phyloP scores from a whole-genome alignment of 192 early-diverging fungal genomes.

The Glomus cerebriforme region DNA sequence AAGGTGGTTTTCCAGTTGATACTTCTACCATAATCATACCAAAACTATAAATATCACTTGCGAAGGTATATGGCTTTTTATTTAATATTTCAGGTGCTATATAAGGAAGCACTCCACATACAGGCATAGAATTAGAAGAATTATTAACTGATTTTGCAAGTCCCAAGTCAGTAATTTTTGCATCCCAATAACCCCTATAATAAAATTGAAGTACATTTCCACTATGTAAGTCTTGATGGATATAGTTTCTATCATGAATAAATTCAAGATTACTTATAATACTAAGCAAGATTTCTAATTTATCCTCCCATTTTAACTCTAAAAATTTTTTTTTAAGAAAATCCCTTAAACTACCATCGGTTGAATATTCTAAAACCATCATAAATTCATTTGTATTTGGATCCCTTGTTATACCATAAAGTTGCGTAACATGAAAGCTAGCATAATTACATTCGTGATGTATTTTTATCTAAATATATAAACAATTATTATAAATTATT shows the following conservation, averaged over 20 bases:
- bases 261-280: not conserved
- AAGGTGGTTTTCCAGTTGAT: slow-evolving; percentile 40
- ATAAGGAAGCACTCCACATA: slow-evolving; percentile 43
- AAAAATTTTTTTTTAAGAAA: not conserved
- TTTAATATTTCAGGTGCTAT: slow-evolving; percentile 42
- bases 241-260: slow-evolving; percentile 39
- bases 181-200: too few species aligned
- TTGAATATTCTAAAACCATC: not conserved
- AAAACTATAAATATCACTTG: slow-evolving; percentile 44
- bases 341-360: not conserved
- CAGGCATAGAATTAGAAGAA: slow-evolving; percentile 2
- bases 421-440: not conserved
- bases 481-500: too few species aligned
- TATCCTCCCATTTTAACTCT: slow-evolving; percentile 7
- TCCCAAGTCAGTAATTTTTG: slow-evolving; percentile 36
- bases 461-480: too few species aligned
- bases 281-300: not conserved
- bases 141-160: not conserved
- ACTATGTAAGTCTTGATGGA: slow-evolving; percentile 36
- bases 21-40: slow-evolving; percentile 47
- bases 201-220: slow-evolving; percentile 3
- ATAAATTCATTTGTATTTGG: slow-evolving; percentile 15
- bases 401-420: too few species aligned
- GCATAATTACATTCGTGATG: not conserved
- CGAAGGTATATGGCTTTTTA: slow-evolving; percentile 34